These are phyloP conservation scores for Neurospora sp. DNA, from an alignment of 495 filamentous ascomycete genomes.

Conservation along the genomic window DNA sequence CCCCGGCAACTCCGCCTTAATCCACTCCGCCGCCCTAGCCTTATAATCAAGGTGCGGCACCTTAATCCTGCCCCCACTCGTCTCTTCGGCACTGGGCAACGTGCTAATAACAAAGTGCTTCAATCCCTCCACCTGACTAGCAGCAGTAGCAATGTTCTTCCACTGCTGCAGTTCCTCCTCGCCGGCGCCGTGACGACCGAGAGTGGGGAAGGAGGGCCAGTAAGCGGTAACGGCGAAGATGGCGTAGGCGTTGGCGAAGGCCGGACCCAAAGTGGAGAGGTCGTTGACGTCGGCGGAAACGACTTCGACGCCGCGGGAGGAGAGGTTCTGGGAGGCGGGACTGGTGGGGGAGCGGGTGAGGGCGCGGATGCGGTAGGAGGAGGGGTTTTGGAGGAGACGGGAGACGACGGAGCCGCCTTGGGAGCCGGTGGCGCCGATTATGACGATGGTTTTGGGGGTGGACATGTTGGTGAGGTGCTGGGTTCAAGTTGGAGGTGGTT, in stretches of 20 bases:
- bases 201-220: not conserved
- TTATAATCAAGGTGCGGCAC: constrained; percentile 11
- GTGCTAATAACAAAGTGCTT: constrained; percentile 7
- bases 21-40: constrained; percentile 1
- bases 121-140: not conserved
- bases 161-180: constrained; percentile 3
- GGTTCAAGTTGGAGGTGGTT: too few relatives aligned
- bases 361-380: constrained; percentile 11
- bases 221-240: constrained; percentile 6
- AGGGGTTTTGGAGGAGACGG: constrained; percentile 1
- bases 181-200: constrained; percentile 1
- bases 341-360: constrained; percentile 10
- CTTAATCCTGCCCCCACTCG: not conserved
- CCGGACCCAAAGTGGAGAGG: not conserved
- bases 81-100: not conserved
- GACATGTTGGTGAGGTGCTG: too few relatives aligned
- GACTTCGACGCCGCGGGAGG: not conserved
- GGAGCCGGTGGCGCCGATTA: constrained; percentile 13
- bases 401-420: constrained; percentile 15
- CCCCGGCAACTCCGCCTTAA: not conserved
- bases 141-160: constrained; percentile 1
- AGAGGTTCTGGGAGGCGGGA: constrained; percentile 7
- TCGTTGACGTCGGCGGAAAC: constrained; percentile 3
- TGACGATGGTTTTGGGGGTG: too few relatives aligned
- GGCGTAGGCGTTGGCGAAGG: constrained; percentile 10